Percentiles rank a stretch among this genome's conserved stretches.
Evolutionary conservation across 148 eudicot genomes (phyloP).

Genomic region (Camellia japonica): DNA sequence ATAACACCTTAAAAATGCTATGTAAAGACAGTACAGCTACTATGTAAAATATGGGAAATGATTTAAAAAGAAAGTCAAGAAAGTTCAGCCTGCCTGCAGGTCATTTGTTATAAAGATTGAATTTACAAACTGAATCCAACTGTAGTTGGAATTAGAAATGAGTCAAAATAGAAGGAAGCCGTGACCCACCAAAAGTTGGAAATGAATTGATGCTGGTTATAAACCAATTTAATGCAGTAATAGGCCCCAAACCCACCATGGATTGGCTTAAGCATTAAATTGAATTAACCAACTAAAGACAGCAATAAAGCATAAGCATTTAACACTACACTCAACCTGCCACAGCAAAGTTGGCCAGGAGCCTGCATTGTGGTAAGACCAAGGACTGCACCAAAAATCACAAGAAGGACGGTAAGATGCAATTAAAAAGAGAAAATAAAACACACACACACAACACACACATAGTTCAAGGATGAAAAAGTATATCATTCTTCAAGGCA

Average conservation of each 20-base stretch:
- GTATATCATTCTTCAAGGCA: not conserved
- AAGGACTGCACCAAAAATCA: slow-evolving; percentile 44
- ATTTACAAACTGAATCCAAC: not conserved
- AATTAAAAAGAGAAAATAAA: not conserved
- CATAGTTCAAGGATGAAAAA: not conserved
- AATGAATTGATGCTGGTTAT: not conserved
- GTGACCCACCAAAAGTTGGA: not conserved
- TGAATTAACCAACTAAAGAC: not conserved
- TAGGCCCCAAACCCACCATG: not conserved
- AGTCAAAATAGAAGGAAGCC: not conserved
- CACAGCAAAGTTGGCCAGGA: slow-evolving; percentile 80
- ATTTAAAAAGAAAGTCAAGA: not conserved
- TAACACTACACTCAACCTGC: slow-evolving; percentile 42
- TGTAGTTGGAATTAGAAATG: not conserved
- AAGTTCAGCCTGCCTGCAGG: not conserved
- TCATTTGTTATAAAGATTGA: no score
- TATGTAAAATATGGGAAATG: not conserved
- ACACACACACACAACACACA: no score
- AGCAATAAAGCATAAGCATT: slow-evolving; percentile 4
- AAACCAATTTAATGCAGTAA: not conserved
- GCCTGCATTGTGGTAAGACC: slow-evolving; percentile 76
- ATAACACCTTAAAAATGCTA: not conserved
- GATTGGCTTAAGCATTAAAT: not conserved
- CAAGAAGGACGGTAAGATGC: not conserved
- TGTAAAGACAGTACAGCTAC: not conserved